Evolutionary conservation across 2,329 filamentous ascomycete genomes (phyloP).

Genomic region (Aspergillus vadensis): DNA sequence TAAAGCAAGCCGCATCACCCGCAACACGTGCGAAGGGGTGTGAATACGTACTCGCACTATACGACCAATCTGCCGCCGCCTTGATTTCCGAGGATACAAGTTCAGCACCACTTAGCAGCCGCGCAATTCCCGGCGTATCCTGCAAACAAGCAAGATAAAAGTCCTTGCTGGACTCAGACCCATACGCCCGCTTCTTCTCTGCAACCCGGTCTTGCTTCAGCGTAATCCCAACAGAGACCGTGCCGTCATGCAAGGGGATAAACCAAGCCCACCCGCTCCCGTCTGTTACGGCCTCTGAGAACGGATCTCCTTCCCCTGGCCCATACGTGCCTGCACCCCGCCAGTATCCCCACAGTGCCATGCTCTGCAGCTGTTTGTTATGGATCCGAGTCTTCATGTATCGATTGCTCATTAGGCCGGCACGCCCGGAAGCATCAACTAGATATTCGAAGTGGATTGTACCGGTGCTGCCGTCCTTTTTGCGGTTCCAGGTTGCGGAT

Average conservation of each 20-base stretch:
- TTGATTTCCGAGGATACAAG: neutral
- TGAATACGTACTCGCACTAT: neutral
- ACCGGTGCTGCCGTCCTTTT: neutral
- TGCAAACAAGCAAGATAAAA: neutral
- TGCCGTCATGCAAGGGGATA: slow-evolving; percentile 55
- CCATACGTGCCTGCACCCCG: slow-evolving; percentile 24
- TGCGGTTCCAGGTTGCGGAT: slow-evolving; percentile 1
- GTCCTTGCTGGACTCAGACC: neutral
- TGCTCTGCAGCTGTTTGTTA: slow-evolving; percentile 53
- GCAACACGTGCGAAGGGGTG: neutral
- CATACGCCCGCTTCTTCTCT: neutral
- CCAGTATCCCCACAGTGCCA: slow-evolving; percentile 55
- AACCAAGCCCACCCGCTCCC: slow-evolving; percentile 55
- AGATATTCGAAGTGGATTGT: slow-evolving; percentile 47
- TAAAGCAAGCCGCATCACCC: neutral
- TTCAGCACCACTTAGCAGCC: neutral
- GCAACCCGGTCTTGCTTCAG: neutral
- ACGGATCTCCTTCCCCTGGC: neutral
- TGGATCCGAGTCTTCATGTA: slow-evolving; percentile 53
- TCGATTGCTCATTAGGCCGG: slow-evolving; percentile 50
- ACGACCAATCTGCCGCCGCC: neutral
- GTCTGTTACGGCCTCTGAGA: slow-evolving; percentile 32
- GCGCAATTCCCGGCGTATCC: neutral
- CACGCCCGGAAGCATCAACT: slow-evolving; percentile 52
- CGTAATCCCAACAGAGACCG: slow-evolving; percentile 11